Evolutionary conservation across 768 basidiomycete genomes (phyloP).

Genomic region (Chalciporus pseudorubinellus): DNA sequence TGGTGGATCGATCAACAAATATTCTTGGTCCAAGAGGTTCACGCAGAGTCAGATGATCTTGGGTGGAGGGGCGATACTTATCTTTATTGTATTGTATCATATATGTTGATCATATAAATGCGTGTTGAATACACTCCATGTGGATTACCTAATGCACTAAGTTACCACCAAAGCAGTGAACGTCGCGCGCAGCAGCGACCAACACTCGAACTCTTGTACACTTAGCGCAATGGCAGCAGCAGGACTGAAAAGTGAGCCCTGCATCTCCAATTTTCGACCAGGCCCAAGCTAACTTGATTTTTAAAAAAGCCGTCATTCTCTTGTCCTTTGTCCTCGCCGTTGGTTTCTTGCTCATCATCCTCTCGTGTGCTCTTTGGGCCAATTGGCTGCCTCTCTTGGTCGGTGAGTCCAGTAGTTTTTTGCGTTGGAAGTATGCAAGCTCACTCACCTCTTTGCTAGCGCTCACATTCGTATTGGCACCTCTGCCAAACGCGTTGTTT

Average conservation of each 20-base stretch:
- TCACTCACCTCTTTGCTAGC: constrained; percentile 45
- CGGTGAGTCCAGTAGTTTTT: constrained; percentile 54
- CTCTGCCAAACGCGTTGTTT: constrained; percentile 92
- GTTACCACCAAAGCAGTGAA: neutral
- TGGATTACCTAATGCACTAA: constrained; percentile 26
- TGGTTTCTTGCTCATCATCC: constrained; percentile 97
- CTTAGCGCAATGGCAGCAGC: constrained; percentile 52
- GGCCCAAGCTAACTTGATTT: neutral
- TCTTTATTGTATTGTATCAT: constrained; percentile 10
- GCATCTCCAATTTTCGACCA: neutral
- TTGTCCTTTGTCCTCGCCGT: constrained; percentile 96
- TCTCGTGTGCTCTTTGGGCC: constrained; percentile 91
- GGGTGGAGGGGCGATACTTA: neutral
- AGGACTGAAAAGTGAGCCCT: constrained; percentile 62
- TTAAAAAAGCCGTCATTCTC: constrained; percentile 78
- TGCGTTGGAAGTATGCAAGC: neutral
- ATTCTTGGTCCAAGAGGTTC: constrained; percentile 34
- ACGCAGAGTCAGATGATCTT: constrained; percentile 26
- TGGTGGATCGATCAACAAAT: constrained; percentile 35
- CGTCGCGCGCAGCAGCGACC: constrained; percentile 5
- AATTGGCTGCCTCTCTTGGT: constrained; percentile 98
- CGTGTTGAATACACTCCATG: neutral
- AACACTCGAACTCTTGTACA: neutral
- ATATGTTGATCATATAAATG: neutral
- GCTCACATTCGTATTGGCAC: constrained; percentile 91